phyloP scores from a whole-genome alignment of 2,329 filamentous ascomycete genomes.

The Domatiomyces globalis region DNA sequence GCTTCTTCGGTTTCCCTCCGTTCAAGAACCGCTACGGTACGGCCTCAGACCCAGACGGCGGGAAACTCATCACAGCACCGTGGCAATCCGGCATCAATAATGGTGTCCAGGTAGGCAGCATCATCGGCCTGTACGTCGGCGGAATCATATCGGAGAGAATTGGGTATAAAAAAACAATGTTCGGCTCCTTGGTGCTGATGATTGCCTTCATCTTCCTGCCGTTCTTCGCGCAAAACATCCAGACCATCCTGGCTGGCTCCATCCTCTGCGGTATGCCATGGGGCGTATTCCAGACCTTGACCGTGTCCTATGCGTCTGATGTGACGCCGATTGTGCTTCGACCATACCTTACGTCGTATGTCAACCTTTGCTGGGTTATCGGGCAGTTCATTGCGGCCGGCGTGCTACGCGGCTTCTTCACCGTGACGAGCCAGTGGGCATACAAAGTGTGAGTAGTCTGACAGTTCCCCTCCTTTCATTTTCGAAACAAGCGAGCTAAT shows the following conservation, averaged over 20 bases:
- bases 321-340: slow-evolving; percentile 19
- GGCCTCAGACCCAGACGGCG: slow-evolving; percentile 20
- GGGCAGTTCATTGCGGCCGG: slow-evolving; percentile 22
- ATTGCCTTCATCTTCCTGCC: slow-evolving; percentile 23
- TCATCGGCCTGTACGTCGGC: slow-evolving; percentile 52
- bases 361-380: slow-evolving; percentile 30
- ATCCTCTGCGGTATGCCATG: slow-evolving; percentile 34
- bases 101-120: slow-evolving; percentile 39
- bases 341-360: slow-evolving; percentile 23
- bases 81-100: slow-evolving; percentile 46
- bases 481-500: background rate
- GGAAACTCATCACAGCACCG: slow-evolving; percentile 34
- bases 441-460: slow-evolving; percentile 17
- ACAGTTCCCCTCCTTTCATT: slow-evolving; percentile 8
- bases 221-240: slow-evolving; percentile 26
- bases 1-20: slow-evolving; percentile 48
- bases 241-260: slow-evolving; percentile 21
- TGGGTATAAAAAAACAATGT: slow-evolving; percentile 52
- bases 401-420: slow-evolving; percentile 23
- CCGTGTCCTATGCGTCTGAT: slow-evolving; percentile 22
- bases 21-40: slow-evolving; percentile 34
- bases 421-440: slow-evolving; percentile 22
- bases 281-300: slow-evolving; percentile 32
- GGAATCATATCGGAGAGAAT: slow-evolving; percentile 50
- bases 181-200: slow-evolving; percentile 41